Conservation (phyloP, 139 green algal genomes). For the Gonium pectorale region DNA sequence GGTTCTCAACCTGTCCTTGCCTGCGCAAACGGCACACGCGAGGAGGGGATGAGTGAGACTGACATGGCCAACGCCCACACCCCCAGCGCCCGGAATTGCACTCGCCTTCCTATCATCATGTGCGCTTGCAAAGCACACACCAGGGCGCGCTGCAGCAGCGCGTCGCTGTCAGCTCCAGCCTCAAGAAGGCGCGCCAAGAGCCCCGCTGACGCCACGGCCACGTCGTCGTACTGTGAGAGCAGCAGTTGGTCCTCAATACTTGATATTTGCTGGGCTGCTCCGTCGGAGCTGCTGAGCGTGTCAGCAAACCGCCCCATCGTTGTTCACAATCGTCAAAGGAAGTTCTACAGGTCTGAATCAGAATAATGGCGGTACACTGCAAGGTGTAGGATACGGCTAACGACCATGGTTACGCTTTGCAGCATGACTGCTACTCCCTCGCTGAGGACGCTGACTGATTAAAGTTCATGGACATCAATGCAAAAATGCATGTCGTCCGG, state of each 20-base stretch:
- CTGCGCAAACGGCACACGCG: background rate
- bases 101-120: slow-evolving; percentile 14
- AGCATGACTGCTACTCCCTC: no score
- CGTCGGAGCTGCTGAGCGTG: no score
- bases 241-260: background rate
- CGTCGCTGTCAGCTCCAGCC: no score
- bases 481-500: no score
- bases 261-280: background rate
- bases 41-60: no score
- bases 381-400: no score
- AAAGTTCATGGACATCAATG: no score
- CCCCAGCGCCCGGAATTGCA: background rate
- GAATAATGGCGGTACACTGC: no score
- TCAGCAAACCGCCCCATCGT: background rate
- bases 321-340: background rate
- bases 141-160: slow-evolving; percentile 5
- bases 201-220: background rate
- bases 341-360: background rate
- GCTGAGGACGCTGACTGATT: no score
- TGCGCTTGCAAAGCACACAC: slow-evolving; percentile 5
- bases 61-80: background rate
- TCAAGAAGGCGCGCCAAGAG: background rate
- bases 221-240: slow-evolving; percentile 14
- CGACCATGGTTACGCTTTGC: no score
- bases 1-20: background rate